Evolutionary conservation across 441 rosid species (phyloP).

Genomic region (Theobroma grandiflorum): DNA sequence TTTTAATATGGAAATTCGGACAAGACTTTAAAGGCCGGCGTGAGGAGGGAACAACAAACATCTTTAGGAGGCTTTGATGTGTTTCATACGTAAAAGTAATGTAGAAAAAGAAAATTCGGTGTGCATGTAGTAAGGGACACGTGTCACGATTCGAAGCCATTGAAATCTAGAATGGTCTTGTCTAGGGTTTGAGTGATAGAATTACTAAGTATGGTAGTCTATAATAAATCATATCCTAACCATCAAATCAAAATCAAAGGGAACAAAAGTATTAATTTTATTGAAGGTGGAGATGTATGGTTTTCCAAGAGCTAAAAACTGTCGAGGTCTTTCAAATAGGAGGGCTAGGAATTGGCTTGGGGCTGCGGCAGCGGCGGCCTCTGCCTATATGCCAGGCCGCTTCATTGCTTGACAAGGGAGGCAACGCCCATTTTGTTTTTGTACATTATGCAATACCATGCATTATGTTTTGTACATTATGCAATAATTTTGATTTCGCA

Average conservation of each 20-base stretch:
- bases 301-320: too few relatives aligned
- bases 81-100: slow-evolving; percentile 29
- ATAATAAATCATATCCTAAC: slow-evolving; percentile 26
- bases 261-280: too few relatives aligned
- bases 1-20: slow-evolving; percentile 22
- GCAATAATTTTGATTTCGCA: too few relatives aligned
- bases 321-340: too few relatives aligned
- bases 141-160: slow-evolving; percentile 22
- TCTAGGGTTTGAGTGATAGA: slow-evolving; percentile 34
- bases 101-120: background rate
- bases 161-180: slow-evolving; percentile 27
- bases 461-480: too few relatives aligned
- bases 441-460: too few relatives aligned
- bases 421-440: too few relatives aligned
- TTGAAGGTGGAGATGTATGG: too few relatives aligned
- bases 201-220: slow-evolving; percentile 18
- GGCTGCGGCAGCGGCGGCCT: too few relatives aligned
- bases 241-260: slow-evolving; percentile 39
- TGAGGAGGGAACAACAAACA: slow-evolving; percentile 19
- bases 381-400: too few relatives aligned
- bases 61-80: background rate
- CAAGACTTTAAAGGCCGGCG: slow-evolving; percentile 18
- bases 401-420: too few relatives aligned
- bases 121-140: slow-evolving; percentile 13
- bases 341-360: too few relatives aligned